A percentile compares a stretch with the other conserved stretches of the same genome.
These are phyloP conservation scores for bread wheat (Triticum aestivum) DNA, from an alignment of 176 grass and related monocot genomes.

Conservation along the genomic window DNA sequence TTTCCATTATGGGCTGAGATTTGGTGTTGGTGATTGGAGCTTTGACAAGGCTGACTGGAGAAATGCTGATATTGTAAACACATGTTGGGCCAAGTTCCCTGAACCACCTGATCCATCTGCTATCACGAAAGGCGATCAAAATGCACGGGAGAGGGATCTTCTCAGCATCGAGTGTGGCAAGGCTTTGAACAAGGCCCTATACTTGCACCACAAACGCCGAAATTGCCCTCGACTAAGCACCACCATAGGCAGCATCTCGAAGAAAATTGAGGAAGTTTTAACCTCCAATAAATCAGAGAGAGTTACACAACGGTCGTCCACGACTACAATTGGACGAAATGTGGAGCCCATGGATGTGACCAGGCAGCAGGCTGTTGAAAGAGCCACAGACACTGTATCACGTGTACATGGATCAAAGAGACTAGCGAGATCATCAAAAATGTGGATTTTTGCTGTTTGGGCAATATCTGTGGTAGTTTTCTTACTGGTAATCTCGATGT, in stretches of 20 bases:
- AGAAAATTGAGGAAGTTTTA: conserved; percentile 19
- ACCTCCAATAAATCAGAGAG: neutral
- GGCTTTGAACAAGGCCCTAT: conserved; percentile 79
- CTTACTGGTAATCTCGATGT: conserved; percentile 59
- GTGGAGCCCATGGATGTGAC: conserved; percentile 12
- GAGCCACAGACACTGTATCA: conserved; percentile 11
- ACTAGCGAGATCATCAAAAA: conserved; percentile 40
- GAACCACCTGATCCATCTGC: conserved; percentile 82
- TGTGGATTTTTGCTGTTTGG: conserved; percentile 73
- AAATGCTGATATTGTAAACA: conserved; percentile 73
- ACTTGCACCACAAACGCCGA: conserved; percentile 65
- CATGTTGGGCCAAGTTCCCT: conserved; percentile 85
- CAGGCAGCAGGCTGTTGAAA: conserved; percentile 13
- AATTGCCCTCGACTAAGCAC: conserved; percentile 53
- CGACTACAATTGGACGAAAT: conserved; percentile 23
- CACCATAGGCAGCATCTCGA: conserved; percentile 14
- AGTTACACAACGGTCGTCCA: neutral
- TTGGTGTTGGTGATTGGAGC: conserved; percentile 89
- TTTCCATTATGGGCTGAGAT: conserved; percentile 95
- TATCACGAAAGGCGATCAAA: conserved; percentile 40
- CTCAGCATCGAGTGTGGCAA: conserved; percentile 90
- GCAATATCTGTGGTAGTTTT: conserved; percentile 60
- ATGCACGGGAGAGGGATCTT: conserved; percentile 68
- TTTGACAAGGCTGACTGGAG: conserved; percentile 98
- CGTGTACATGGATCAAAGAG: conserved; percentile 38